A percentile compares a stretch with the other conserved stretches of the same genome.
Evolutionary conservation across 495 filamentous ascomycete species (phyloP).

Genomic region (Aspergillus saccharolyticus): DNA sequence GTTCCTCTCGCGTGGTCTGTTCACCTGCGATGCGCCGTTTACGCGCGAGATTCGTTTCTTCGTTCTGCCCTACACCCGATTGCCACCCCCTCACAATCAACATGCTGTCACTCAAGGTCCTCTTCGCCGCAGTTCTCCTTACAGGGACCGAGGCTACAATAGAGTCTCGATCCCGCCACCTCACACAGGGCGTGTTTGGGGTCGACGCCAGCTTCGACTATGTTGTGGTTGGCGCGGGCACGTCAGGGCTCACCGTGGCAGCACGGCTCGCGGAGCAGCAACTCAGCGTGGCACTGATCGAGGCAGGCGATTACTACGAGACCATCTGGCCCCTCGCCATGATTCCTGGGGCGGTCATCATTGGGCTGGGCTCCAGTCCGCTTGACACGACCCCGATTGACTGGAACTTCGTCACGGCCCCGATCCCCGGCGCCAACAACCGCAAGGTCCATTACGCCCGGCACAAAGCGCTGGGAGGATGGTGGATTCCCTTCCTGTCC

Average conservation of each 20-base stretch:
- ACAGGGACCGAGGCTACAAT: background rate
- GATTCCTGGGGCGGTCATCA: slow-evolving; percentile 32
- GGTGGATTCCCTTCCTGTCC: too few relatives aligned
- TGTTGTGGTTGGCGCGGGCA: slow-evolving; percentile 54
- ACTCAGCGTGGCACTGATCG: slow-evolving; percentile 44
- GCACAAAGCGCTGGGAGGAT: slow-evolving; percentile 32
- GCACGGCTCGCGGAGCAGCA: slow-evolving; percentile 38
- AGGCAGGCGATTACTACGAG: slow-evolving; percentile 56
- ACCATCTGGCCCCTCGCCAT: slow-evolving; percentile 22
- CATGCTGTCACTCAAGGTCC: background rate
- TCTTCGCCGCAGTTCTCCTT: background rate
- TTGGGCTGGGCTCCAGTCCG: background rate
- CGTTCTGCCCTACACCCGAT: too few relatives aligned
- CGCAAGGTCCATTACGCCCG: slow-evolving; percentile 34
- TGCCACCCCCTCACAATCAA: background rate
- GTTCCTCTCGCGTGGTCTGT: too few relatives aligned
- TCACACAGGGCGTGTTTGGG: background rate
- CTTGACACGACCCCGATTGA: slow-evolving; percentile 35
- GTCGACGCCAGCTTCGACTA: slow-evolving; percentile 39
- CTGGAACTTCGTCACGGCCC: slow-evolving; percentile 44
- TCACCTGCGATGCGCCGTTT: too few relatives aligned
- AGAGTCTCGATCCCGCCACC: background rate
- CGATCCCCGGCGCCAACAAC: slow-evolving; percentile 33
- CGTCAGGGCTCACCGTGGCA: slow-evolving; percentile 46
- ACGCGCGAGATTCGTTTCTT: too few relatives aligned